A percentile compares a stretch with the other conserved stretches of the same genome.
These are phyloP conservation scores for Aspergillus nidulans DNA, from an alignment of 495 filamentous ascomycete species.

Conservation along the genomic window DNA sequence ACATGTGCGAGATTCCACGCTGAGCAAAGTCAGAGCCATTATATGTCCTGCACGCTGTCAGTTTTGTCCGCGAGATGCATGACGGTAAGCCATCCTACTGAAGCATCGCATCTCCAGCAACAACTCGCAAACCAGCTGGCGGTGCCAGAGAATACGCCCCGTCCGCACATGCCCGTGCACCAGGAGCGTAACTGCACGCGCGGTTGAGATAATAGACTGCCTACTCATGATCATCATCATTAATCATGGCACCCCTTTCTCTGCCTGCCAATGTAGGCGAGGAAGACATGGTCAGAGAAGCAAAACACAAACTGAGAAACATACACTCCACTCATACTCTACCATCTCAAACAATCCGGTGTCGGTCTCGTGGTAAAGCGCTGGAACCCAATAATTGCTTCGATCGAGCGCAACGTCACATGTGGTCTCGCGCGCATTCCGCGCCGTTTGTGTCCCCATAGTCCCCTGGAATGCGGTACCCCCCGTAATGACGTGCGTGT, in stretches of 20 bases:
- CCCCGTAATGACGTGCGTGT: conserved; percentile 71
- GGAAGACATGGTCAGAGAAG: neutral
- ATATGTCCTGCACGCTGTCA: conserved; percentile 13
- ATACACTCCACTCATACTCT: conserved; percentile 15
- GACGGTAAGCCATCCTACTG: neutral
- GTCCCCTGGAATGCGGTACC: conserved; percentile 66
- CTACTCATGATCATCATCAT: conserved; percentile 8
- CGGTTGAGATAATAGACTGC: conserved; percentile 24
- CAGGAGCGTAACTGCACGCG: conserved; percentile 20
- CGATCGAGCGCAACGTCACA: conserved; percentile 62
- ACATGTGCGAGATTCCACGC: conserved; percentile 24
- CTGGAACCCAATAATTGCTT: conserved; percentile 75
- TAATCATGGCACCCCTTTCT: neutral
- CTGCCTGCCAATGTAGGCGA: neutral
- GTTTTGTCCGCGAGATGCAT: neutral
- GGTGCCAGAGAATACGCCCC: conserved; percentile 13
- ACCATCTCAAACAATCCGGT: conserved; percentile 51
- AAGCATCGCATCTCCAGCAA: conserved; percentile 56
- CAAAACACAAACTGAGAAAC: neutral
- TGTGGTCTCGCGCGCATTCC: conserved; percentile 59
- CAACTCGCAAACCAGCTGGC: conserved; percentile 67
- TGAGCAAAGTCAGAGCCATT: conserved; percentile 19
- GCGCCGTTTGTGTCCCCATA: conserved; percentile 54
- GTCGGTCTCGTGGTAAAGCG: conserved; percentile 59
- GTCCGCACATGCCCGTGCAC: conserved; percentile 7